Base-by-base conservation (phyloP, 805 yeast species). In the Metschnikowia sp. region DNA sequence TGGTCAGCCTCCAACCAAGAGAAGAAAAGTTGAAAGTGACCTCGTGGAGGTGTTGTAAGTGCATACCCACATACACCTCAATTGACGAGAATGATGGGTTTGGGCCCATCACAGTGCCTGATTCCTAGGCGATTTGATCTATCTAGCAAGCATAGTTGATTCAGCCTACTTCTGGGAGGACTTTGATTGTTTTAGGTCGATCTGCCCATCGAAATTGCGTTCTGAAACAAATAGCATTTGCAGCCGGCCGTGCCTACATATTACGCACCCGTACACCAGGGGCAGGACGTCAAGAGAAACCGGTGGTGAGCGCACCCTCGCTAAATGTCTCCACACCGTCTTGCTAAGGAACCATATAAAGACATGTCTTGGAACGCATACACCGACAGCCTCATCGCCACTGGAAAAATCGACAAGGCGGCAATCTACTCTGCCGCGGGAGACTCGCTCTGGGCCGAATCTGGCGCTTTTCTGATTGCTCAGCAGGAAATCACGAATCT, bases 341-440 rank as follows among this genome's bases (percentile, higher is more conserved):
- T 12, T 18, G 12, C 26, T 8, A n/a, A 10, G 10, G 40, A 37
- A 22, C n/a, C 31, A 31, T n/a, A 33, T 9, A 11, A 33, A 31
- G 18, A 31, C 43, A 57, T 57, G 60, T 57, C 60, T 33, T 57
- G 60, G 67, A 62, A 63, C 90, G 97, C 97, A 51, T 94, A 94
- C 79, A 90, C 97, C 46, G 98, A 94, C 67, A 92, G 90, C 73
- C 82, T 94, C 58, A 73, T 86, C 56, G 87, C 84, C 47, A 86
- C 97, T 43, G 63, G 89, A 53, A 88, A 88, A 68, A 77, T 94
- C 56, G 97, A 92, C 73, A 83, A 83, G 67, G 97, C 98, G 32
- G 94, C 95, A 36, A 82, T 94, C 57, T 91, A 87, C 70, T 91
- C 97, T 9, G 85, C 87, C 57, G 96, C 95, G 11, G 99, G 99